Evolutionary conservation across 768 basidiomycete genomes (phyloP).

Genomic region (Tulasnella sp.): DNA sequence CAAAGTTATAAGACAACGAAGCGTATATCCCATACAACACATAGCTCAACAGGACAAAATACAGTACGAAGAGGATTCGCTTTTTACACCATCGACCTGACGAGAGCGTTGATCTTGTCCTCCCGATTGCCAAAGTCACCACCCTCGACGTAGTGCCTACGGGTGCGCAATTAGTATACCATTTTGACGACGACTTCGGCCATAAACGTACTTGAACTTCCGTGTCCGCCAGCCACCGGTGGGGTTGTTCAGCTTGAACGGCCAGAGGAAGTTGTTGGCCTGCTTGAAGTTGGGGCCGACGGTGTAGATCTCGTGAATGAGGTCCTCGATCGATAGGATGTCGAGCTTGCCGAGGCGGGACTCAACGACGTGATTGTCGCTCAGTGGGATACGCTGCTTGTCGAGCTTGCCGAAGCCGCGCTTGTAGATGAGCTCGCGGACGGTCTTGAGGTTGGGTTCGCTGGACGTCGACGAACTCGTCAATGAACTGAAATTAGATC

Average conservation of each 20-base stretch:
- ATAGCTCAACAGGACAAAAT: neutral
- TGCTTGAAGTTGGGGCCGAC: conserved; percentile 99
- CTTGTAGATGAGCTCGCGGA: conserved; percentile 98
- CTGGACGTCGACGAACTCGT: conserved; percentile 29
- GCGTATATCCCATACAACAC: neutral
- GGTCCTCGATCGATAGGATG: conserved; percentile 93
- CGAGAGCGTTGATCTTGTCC: conserved; percentile 92
- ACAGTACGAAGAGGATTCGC: neutral
- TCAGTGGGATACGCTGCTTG: conserved; percentile 93
- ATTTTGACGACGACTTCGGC: neutral
- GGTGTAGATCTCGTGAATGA: conserved; percentile 93
- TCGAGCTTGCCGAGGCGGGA: conserved; percentile 80
- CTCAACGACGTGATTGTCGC: conserved; percentile 92
- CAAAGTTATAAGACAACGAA: neutral
- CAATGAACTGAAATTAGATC: neutral
- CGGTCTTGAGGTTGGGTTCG: conserved; percentile 92
- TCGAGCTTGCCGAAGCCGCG: conserved; percentile 97
- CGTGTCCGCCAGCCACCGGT: conserved; percentile 95
- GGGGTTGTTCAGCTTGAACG: conserved; percentile 99
- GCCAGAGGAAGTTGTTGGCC: conserved; percentile 95
- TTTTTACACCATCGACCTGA: conserved; percentile 83
- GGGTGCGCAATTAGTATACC: neutral
- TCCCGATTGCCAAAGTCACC: conserved; percentile 98
- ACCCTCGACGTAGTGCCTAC: conserved; percentile 72
- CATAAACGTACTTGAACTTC: conserved; percentile 65